These are phyloP conservation scores for Fusarium annulatum DNA, from an alignment of 2,329 filamentous ascomycete genomes.

Conservation along the genomic window DNA sequence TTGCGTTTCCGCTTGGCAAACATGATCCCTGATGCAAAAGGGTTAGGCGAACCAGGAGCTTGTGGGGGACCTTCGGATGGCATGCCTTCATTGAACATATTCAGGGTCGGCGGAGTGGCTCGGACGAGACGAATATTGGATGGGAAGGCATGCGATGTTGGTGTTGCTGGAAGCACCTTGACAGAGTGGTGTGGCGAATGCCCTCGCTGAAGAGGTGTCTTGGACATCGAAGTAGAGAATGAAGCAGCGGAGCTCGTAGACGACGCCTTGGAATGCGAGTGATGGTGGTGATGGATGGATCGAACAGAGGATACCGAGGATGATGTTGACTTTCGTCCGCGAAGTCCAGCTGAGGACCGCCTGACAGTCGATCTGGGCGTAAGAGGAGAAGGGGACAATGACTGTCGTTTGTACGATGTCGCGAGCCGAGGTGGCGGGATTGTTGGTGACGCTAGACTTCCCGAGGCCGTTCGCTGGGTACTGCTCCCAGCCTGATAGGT, in stretches of 20 bases:
- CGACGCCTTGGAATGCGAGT: conserved; percentile 92
- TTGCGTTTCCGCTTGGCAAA: conserved; percentile 86
- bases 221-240: conserved; percentile 76
- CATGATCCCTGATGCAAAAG: conserved; percentile 71
- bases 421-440: conserved; percentile 47
- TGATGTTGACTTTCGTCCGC: conserved; percentile 94
- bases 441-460: conserved; percentile 44
- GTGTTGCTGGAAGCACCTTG: conserved; percentile 94
- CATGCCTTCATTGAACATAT: conserved; percentile 69
- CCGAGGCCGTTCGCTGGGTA: conserved; percentile 37
- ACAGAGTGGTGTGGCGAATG: conserved; percentile 89
- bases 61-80: conserved; percentile 54
- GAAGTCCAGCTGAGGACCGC: conserved; percentile 82
- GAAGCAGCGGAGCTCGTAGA: conserved; percentile 88
- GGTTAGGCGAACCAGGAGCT: conserved; percentile 66
- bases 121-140: conserved; percentile 87
- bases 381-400: conserved; percentile 85
- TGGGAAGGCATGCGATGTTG: conserved; percentile 79
- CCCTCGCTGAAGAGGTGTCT: conserved; percentile 70
- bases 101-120: conserved; percentile 62
- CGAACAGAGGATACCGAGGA: conserved; percentile 94
- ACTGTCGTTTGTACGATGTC: conserved; percentile 75
- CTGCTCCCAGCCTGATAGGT: conserved; percentile 29
- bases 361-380: conserved; percentile 90
- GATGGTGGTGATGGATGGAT: conserved; percentile 86